Conservation (phyloP, 805 yeast species). For the Candida qinlingensis region DNA sequence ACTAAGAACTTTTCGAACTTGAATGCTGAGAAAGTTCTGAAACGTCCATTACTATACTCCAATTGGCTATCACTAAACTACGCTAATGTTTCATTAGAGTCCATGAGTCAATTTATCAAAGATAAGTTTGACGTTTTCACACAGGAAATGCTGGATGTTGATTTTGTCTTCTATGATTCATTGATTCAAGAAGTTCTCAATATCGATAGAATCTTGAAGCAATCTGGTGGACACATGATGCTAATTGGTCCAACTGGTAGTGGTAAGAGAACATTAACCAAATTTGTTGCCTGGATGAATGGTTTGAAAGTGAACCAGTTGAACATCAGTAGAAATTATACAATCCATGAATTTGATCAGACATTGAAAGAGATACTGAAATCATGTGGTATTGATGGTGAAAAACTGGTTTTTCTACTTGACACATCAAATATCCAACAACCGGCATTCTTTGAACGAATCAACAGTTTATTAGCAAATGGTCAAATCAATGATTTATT, state of each 20-base stretch:
- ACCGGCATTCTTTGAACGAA: constrained; percentile 77
- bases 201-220: constrained; percentile 76
- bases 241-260: constrained; percentile 77
- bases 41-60: constrained; percentile 58
- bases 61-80: constrained; percentile 70
- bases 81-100: constrained; percentile 44
- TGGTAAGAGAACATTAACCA: constrained; percentile 71
- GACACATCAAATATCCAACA: constrained; percentile 78
- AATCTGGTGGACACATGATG: constrained; percentile 87
- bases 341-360: constrained; percentile 60
- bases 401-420: constrained; percentile 62
- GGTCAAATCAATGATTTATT: constrained; percentile 90
- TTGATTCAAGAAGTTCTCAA: constrained; percentile 70
- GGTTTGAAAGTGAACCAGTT: constrained; percentile 63
- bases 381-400: constrained; percentile 48
- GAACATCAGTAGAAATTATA: constrained; percentile 47
- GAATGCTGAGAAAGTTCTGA: constrained; percentile 30
- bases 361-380: constrained; percentile 51
- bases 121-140: constrained; percentile 66
- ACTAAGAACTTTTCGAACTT: constrained; percentile 40
- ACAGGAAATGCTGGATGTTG: constrained; percentile 68
- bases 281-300: constrained; percentile 89
- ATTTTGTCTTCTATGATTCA: constrained; percentile 61
- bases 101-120: constrained; percentile 47
- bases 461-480: constrained; percentile 91